Percentiles rank a stretch among this genome's conserved stretches.
phyloP scores from a whole-genome alignment of 1,284 basidiomycete species.

The Golubevia sp. region DNA sequence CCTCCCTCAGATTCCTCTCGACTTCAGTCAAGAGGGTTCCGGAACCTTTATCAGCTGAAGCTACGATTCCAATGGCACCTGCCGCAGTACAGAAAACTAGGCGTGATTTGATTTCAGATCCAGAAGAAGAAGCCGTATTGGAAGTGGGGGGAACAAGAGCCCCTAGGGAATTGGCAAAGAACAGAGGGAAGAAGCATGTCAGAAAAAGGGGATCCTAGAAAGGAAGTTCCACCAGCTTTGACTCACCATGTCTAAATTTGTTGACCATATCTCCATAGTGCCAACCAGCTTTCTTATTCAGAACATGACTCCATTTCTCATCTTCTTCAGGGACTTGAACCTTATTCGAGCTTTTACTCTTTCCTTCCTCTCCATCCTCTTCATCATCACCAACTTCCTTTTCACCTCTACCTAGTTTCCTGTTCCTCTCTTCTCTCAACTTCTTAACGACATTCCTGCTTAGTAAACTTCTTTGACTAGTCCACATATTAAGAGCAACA shows the following conservation, averaged over 20 bases:
- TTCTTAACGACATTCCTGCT: conserved; percentile 20
- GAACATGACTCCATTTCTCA: conserved; percentile 26
- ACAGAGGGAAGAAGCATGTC: conserved; percentile 14
- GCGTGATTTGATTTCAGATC: conserved; percentile 2
- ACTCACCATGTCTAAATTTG: conserved; percentile 27
- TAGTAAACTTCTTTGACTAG: conserved; percentile 30
- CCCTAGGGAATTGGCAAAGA: neutral
- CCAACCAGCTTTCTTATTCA: conserved; percentile 41
- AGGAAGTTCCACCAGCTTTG: neutral
- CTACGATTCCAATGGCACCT: conserved; percentile 41
- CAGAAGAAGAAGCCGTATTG: neutral
- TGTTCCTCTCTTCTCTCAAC: conserved; percentile 15
- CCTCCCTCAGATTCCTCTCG: conserved; percentile 32
- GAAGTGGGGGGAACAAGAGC: conserved; percentile 4
- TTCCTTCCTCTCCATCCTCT: neutral
- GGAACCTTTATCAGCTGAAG: conserved; percentile 15
- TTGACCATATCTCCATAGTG: conserved; percentile 59
- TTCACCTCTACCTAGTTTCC: conserved; percentile 12
- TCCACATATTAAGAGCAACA: conserved; percentile 53
- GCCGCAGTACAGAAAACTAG: conserved; percentile 44
- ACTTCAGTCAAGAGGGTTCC: conserved; percentile 22
- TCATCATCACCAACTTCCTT: neutral
- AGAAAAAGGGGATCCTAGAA: conserved; percentile 4
- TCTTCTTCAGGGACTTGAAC: conserved; percentile 4
- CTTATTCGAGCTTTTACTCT: conserved; percentile 6